Evolutionary conservation across 192 early-diverging fungal genomes (phyloP), one percentile per base, ranked within the genome.

Genomic region (Backusella luteola): DNA sequence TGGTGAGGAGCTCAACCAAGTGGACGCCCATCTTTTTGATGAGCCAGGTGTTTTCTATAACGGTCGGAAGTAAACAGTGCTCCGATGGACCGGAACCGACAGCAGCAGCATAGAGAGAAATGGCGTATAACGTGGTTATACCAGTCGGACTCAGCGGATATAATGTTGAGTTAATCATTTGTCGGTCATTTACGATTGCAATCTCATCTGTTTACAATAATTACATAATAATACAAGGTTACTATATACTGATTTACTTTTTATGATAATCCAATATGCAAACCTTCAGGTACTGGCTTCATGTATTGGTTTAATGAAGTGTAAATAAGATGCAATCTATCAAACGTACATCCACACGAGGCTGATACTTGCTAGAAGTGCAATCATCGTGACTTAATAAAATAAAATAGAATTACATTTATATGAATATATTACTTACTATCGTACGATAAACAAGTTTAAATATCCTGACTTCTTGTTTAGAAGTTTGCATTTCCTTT

Each of bases 141-240:
- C 75, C 67, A 52, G 8, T 69, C 21, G 49, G 69, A 41, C 34
- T 29, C 34, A 76, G 23, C 2, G 75, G 75, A 56, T 67, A 76
- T 6, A 35, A 17, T 59, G 3, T 67, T 4, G 67, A 59, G 17
- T 76, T 69, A 2, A 70, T 76, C 35, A 44, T 56, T 34, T 69
- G 63, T 14, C 46, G 32, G 29, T 76, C 75, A 29, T 56, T 66
- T 6, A 74, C 21, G 0, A n/a, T 6, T 49, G 46, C 46, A 49
- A 49, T 7, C 19, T 23, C 23, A 59, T 34, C 17, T 35, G 7
- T 19, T n/a, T 44, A 11, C 38, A 39, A 39, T 39, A 73, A 21
- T 9, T 32, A 5, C 29, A 49, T 56, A 38, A 35, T 6, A 23
- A 38, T 9, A 52, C 8, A 39, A 12, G 38, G 38, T 12, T 53